These are phyloP conservation scores for Teratosphaeria epicoccoides DNA, from an alignment of 2,329 filamentous ascomycete genomes.

Conservation along the genomic window DNA sequence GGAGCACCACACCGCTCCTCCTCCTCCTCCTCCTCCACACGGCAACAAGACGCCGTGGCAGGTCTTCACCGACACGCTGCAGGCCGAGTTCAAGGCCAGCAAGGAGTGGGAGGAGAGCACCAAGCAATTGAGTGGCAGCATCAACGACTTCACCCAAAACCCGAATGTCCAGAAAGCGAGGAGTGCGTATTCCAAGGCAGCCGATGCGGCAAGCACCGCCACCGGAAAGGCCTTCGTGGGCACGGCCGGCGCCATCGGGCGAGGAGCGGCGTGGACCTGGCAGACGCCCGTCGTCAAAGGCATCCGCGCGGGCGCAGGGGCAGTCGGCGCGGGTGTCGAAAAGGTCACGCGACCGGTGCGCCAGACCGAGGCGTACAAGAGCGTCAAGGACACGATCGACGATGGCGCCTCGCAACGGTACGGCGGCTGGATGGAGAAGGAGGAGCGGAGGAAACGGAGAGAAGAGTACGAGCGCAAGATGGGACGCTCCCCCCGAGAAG, in stretches of 20 bases:
- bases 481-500: slow-evolving; percentile 39
- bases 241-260: slow-evolving; percentile 77
- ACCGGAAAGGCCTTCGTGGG: slow-evolving; percentile 72
- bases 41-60: slow-evolving; percentile 98
- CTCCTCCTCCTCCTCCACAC: slow-evolving; percentile 83
- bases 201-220: slow-evolving; percentile 68
- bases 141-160: slow-evolving; percentile 86
- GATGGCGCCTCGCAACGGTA: slow-evolving; percentile 94
- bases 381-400: slow-evolving; percentile 88
- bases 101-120: slow-evolving; percentile 99
- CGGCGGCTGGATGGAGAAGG: slow-evolving; percentile 93
- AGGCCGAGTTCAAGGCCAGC: slow-evolving; percentile 85
- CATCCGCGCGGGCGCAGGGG: slow-evolving; percentile 72
- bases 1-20: slow-evolving; percentile 47
- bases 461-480: slow-evolving; percentile 57
- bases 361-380: slow-evolving; percentile 88
- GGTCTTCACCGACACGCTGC: slow-evolving; percentile 95
- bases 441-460: slow-evolving; percentile 73
- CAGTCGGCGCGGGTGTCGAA: slow-evolving; percentile 77
- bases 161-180: slow-evolving; percentile 78
- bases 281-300: slow-evolving; percentile 89
- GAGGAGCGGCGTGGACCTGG: slow-evolving; percentile 94
- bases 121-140: slow-evolving; percentile 80
- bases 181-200: slow-evolving; percentile 77
- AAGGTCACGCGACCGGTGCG: slow-evolving; percentile 91